These are phyloP conservation scores for Aristolochia contorta DNA, from an alignment of 164 flowering plant genomes.

Conservation along the genomic window DNA sequence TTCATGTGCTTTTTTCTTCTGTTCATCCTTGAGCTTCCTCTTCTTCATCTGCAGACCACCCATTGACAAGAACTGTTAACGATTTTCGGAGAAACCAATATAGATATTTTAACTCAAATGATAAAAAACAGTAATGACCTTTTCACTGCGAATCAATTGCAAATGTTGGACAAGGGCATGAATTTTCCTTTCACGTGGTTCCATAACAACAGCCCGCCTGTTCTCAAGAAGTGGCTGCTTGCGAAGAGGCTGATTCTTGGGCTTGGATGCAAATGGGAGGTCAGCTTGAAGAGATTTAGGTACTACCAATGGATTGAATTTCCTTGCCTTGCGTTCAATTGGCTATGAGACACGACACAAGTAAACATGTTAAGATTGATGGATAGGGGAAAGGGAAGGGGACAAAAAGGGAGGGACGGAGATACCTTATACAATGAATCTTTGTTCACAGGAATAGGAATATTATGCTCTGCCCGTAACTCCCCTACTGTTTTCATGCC, in stretches of 20 bases:
- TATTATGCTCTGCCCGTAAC: slow-evolving; percentile 56
- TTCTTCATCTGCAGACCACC: slow-evolving; percentile 42
- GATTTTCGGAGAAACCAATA: too few relatives aligned
- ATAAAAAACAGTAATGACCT: slow-evolving; percentile 35
- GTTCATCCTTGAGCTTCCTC: slow-evolving; percentile 47
- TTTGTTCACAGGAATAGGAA: slow-evolving; percentile 74
- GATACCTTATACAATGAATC: slow-evolving; percentile 86
- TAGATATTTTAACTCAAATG: too few relatives aligned
- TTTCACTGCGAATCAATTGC: slow-evolving; percentile 46
- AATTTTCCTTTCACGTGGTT: slow-evolving; percentile 53
- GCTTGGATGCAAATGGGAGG: slow-evolving; percentile 87
- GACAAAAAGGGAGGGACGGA: not conserved
- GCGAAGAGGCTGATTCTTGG: slow-evolving; percentile 43
- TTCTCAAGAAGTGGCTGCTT: slow-evolving; percentile 34
- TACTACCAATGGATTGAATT: slow-evolving; percentile 81
- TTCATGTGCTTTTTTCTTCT: slow-evolving; percentile 43
- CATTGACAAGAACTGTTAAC: not conserved
- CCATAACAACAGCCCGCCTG: slow-evolving; percentile 75
- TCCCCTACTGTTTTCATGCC: slow-evolving; percentile 91
- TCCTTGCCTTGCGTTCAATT: slow-evolving; percentile 75
- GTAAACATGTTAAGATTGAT: not conserved
- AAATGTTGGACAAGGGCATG: slow-evolving; percentile 60
- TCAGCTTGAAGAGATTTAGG: slow-evolving; percentile 63
- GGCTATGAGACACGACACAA: slow-evolving; percentile 28
- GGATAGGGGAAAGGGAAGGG: too few relatives aligned